Percentiles rank a stretch among this genome's conserved stretches.
These are phyloP conservation scores for Aspergillus niger DNA, from an alignment of 2,329 filamentous ascomycete species.

Conservation along the genomic window DNA sequence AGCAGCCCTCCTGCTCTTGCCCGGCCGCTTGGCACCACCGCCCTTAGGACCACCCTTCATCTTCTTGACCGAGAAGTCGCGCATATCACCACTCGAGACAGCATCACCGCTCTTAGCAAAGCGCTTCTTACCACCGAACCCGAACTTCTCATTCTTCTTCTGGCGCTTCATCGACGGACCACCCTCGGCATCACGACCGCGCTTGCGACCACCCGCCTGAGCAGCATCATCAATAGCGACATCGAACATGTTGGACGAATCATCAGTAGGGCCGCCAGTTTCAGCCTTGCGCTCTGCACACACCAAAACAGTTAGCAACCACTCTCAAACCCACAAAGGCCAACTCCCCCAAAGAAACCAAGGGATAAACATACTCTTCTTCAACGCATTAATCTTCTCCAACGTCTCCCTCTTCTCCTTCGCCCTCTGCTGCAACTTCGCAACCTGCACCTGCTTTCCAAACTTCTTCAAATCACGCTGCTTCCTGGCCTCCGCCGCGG, in stretches of 20 bases:
- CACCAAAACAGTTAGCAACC: background rate
- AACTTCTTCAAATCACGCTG: constrained; percentile 98
- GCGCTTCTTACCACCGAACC: constrained; percentile 94
- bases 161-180: constrained; percentile 67
- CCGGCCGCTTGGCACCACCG: constrained; percentile 48
- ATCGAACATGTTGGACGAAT: constrained; percentile 82
- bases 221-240: constrained; percentile 74
- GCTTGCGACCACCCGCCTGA: constrained; percentile 55
- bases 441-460: constrained; percentile 95
- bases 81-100: constrained; percentile 75
- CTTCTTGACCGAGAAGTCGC: constrained; percentile 76
- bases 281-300: constrained; percentile 73
- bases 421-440: constrained; percentile 89
- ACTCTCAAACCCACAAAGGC: too few relatives aligned
- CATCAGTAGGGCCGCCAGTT: constrained; percentile 65
- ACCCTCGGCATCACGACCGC: constrained; percentile 46
- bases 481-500: constrained; percentile 84
- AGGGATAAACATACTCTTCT: constrained; percentile 74
- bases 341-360: background rate
- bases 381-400: constrained; percentile 92
- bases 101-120: constrained; percentile 90
- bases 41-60: constrained; percentile 68
- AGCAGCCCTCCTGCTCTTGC: constrained; percentile 53
- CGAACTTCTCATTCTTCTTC: constrained; percentile 94
- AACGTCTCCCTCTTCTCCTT: constrained; percentile 91